Conservation (phyloP, 257 asterid genomes). For the Forsythia suspensa region DNA sequence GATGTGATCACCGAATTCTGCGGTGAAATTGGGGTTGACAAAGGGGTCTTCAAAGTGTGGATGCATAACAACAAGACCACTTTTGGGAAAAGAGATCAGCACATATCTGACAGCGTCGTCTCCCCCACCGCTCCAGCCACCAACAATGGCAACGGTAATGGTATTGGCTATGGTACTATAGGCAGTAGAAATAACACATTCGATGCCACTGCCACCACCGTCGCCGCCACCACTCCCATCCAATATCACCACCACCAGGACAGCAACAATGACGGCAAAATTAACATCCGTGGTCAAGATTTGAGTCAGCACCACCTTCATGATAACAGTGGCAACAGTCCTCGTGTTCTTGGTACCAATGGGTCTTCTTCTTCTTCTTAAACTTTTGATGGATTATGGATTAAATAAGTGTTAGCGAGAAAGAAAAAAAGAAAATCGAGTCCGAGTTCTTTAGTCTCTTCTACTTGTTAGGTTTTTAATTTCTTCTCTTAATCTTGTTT, state of each 20-base stretch:
- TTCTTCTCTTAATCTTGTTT: constrained; percentile 4
- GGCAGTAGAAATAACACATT: background rate
- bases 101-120: constrained; percentile 27
- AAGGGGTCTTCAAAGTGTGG: constrained; percentile 83
- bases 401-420: constrained; percentile 8
- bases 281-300: constrained; percentile 27
- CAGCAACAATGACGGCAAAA: constrained; percentile 29
- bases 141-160: constrained; percentile 22
- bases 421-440: background rate
- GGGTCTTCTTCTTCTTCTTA: constrained; percentile 28
- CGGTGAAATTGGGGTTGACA: constrained; percentile 59
- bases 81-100: constrained; percentile 49
- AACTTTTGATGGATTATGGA: background rate
- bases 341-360: constrained; percentile 18
- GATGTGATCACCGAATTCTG: constrained; percentile 55
- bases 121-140: constrained; percentile 11
- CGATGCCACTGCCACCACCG: constrained; percentile 17
- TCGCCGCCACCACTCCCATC: background rate
- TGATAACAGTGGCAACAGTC: constrained; percentile 16
- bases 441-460: background rate
- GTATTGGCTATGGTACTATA: constrained; percentile 24
- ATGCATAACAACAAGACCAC: constrained; percentile 87
- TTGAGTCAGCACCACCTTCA: constrained; percentile 24
- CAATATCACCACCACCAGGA: constrained; percentile 34
- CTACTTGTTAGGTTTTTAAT: background rate